phyloP scores from a whole-genome alignment of 805 yeast species.

The Saturnispora sanitii region DNA sequence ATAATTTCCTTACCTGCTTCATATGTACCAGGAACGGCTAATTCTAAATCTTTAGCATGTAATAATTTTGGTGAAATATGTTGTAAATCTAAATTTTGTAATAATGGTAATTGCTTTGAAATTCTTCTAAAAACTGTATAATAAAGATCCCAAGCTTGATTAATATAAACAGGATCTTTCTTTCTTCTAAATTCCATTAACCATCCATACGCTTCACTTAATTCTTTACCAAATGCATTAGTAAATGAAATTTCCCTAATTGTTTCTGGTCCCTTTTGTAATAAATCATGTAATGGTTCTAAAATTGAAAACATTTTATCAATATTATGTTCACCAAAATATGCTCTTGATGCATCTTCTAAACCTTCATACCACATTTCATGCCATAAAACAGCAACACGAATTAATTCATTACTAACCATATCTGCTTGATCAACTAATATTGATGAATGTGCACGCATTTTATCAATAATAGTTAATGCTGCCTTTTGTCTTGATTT shows the following conservation, averaged over 20 bases:
- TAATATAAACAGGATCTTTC: conserved; percentile 76
- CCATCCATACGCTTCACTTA: conserved; percentile 92
- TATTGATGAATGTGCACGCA: conserved; percentile 77
- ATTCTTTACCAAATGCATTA: conserved; percentile 87
- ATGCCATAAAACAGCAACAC: conserved; percentile 95
- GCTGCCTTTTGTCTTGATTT: conserved; percentile 88
- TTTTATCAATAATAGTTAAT: conserved; percentile 76
- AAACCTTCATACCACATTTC: conserved; percentile 97
- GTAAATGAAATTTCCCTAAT: conserved; percentile 87
- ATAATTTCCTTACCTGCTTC: conserved; percentile 73
- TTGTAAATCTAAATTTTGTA: conserved; percentile 78
- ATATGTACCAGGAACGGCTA: conserved; percentile 93
- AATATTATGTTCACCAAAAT: conserved; percentile 88
- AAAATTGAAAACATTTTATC: conserved; percentile 89
- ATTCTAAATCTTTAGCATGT: conserved; percentile 65
- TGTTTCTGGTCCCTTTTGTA: conserved; percentile 84
- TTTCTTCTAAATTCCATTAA: conserved; percentile 75
- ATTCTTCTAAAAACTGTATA: conserved; percentile 89
- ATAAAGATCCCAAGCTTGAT: conserved; percentile 97
- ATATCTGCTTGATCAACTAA: conserved; percentile 88
- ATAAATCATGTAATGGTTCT: conserved; percentile 79
- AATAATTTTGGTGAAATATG: conserved; percentile 88
- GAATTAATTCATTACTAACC: conserved; percentile 85
- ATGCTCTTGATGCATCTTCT: conserved; percentile 90
- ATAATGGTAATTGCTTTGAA: conserved; percentile 77